Percentiles rank a stretch among this genome's conserved stretches.
phyloP scores from a whole-genome alignment of 768 basidiomycete species.

The Lactarius hatsudake region DNA sequence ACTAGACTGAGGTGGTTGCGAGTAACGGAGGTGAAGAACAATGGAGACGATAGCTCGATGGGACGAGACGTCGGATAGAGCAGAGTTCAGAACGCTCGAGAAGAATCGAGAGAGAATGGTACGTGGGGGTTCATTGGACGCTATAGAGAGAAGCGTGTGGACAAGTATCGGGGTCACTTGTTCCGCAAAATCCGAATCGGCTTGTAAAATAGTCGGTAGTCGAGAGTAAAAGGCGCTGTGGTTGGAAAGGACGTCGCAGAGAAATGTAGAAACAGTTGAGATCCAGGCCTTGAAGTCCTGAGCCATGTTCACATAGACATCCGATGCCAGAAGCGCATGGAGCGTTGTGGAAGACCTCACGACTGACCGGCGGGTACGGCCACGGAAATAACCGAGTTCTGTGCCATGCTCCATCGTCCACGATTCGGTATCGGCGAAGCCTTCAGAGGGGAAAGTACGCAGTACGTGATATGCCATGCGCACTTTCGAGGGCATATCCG shows the following conservation, averaged over 20 bases:
- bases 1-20: conserved; percentile 39
- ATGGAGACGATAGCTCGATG: conserved; percentile 65
- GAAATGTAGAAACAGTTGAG: conserved; percentile 48
- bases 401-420: conserved; percentile 24
- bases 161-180: conserved; percentile 73
- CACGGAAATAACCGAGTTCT: conserved; percentile 32
- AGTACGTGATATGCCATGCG: conserved; percentile 25
- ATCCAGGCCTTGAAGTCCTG: conserved; percentile 64
- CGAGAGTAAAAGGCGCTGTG: conserved; percentile 66
- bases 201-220: conserved; percentile 54
- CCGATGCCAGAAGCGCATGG: conserved; percentile 38
- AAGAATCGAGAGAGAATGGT: conserved; percentile 53
- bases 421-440: conserved; percentile 13
- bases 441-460: conserved; percentile 20
- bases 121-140: conserved; percentile 32
- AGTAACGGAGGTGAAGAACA: conserved; percentile 77
- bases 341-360: conserved; percentile 38
- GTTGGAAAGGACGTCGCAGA: conserved; percentile 56
- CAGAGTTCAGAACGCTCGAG: conserved; percentile 46
- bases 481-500: conserved; percentile 24
- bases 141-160: conserved; percentile 51
- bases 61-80: conserved; percentile 41
- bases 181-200: conserved; percentile 57
- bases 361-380: conserved; percentile 25
- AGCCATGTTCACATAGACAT: conserved; percentile 39